A percentile compares a stretch with the other conserved stretches of the same genome.
phyloP scores from a whole-genome alignment of 164 flowering plant genomes.

The Hamamelis virginiana region DNA sequence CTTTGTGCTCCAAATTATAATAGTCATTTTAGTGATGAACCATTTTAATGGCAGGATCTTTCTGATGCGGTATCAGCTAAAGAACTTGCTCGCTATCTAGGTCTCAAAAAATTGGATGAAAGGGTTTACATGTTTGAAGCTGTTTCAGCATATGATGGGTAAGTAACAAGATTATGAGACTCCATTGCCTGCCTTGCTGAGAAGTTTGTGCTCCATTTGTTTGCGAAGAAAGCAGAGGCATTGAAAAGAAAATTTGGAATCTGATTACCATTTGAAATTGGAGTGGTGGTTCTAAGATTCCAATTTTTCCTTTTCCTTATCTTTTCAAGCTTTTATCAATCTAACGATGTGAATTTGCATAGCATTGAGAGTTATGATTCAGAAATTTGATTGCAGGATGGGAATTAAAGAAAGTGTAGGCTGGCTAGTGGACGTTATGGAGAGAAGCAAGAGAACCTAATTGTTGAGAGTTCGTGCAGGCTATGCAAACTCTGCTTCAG shows the following conservation, averaged over 20 bases:
- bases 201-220: too few species aligned
- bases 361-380: not conserved
- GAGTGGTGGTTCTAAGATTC: not conserved
- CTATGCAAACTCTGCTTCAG: conserved; percentile 16
- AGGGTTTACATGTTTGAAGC: conserved; percentile 80
- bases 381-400: conserved; percentile 42
- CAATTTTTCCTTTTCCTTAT: not conserved
- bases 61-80: conserved; percentile 71
- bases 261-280: not conserved
- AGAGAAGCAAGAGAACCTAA: conserved; percentile 87
- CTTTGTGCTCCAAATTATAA: not conserved
- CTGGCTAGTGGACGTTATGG: too few species aligned
- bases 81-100: conserved; percentile 84
- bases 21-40: not conserved
- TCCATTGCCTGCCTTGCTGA: not conserved
- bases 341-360: not conserved
- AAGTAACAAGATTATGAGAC: conserved; percentile 16
- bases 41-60: conserved; percentile 61
- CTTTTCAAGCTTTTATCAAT: not conserved
- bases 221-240: too few species aligned
- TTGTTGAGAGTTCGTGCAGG: conserved; percentile 68
- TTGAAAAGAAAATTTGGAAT: too few species aligned
- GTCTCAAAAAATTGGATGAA: conserved; percentile 90
- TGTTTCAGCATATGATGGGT: conserved; percentile 94
- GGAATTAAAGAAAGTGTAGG: too few species aligned